Evolutionary conservation across 495 filamentous ascomycete genomes (phyloP).

Genomic region (Hamigera avellanea): DNA sequence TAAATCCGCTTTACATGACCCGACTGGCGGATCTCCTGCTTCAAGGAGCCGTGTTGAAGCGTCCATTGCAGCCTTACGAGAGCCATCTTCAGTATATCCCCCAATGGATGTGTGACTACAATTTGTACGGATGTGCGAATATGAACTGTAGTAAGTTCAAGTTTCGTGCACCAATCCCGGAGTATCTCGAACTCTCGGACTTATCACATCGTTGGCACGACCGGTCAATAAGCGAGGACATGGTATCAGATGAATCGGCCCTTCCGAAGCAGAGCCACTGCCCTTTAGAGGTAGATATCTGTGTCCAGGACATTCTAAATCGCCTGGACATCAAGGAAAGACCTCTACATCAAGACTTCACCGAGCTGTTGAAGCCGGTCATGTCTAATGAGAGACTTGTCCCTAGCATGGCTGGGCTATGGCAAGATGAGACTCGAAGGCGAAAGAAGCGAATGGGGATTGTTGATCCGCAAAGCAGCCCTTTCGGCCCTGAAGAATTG

Average conservation of each 20-base stretch:
- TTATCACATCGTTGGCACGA: conserved; percentile 68
- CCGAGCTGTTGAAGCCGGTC: conserved; percentile 56
- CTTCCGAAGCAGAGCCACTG: conserved; percentile 78
- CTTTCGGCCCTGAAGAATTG: conserved; percentile 68
- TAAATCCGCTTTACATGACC: conserved; percentile 73
- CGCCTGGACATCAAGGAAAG: conserved; percentile 59
- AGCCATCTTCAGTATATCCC: conserved; percentile 82
- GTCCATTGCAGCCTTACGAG: conserved; percentile 80
- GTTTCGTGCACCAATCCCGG: conserved; percentile 70
- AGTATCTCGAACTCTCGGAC: conserved; percentile 44
- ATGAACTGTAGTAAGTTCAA: conserved; percentile 56
- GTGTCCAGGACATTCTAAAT: conserved; percentile 82
- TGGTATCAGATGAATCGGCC: conserved; percentile 44
- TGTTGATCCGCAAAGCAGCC: conserved; percentile 49
- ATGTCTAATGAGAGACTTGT: conserved; percentile 65
- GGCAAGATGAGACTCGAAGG: conserved; percentile 80
- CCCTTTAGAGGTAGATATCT: conserved; percentile 78
- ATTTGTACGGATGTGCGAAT: conserved; percentile 85
- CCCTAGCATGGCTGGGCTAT: conserved; percentile 86
- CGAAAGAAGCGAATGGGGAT: conserved; percentile 59
- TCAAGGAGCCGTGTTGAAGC: conserved; percentile 76
- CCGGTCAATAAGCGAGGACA: conserved; percentile 43
- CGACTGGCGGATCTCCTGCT: conserved; percentile 74
- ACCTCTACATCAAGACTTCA: conserved; percentile 75
- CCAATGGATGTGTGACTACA: conserved; percentile 98